These are phyloP conservation scores for Melastoma candidum DNA, from an alignment of 441 rosid species.

Conservation along the genomic window DNA sequence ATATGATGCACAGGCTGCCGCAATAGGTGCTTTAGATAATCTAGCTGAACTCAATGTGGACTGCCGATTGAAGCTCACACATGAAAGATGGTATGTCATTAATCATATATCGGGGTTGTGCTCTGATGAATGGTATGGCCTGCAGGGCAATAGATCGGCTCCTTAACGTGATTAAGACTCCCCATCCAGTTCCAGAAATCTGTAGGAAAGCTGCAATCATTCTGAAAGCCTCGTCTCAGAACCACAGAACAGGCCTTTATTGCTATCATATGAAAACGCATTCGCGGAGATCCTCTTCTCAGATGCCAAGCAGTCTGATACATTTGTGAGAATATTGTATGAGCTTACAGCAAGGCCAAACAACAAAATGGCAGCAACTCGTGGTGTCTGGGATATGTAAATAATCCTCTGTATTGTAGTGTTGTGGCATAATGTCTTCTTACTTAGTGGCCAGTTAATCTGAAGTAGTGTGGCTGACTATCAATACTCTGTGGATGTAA, in stretches of 20 bases:
- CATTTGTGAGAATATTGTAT: too few relatives aligned
- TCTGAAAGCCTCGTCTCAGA: slow-evolving; percentile 83
- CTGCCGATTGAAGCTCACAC: slow-evolving; percentile 88
- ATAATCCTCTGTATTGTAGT: slow-evolving; percentile 10
- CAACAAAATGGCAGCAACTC: slow-evolving; percentile 76
- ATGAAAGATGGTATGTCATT: slow-evolving; percentile 69
- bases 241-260: slow-evolving; percentile 70
- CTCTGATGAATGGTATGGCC: not conserved
- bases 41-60: slow-evolving; percentile 91
- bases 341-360: slow-evolving; percentile 67
- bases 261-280: slow-evolving; percentile 78
- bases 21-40: slow-evolving; percentile 90
- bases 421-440: not conserved
- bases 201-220: slow-evolving; percentile 95
- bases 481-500: too few relatives aligned
- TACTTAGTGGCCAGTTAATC: too few relatives aligned
- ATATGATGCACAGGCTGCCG: slow-evolving; percentile 88
- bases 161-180: slow-evolving; percentile 65
- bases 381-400: slow-evolving; percentile 96
- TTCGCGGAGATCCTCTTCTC: slow-evolving; percentile 83
- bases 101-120: too few relatives aligned
- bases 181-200: slow-evolving; percentile 90
- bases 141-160: slow-evolving; percentile 88
- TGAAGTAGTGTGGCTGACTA: too few relatives aligned
- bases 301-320: slow-evolving; percentile 18